phyloP scores from a whole-genome alignment of 805 yeast genomes.

The Saturnispora ahearnii region DNA sequence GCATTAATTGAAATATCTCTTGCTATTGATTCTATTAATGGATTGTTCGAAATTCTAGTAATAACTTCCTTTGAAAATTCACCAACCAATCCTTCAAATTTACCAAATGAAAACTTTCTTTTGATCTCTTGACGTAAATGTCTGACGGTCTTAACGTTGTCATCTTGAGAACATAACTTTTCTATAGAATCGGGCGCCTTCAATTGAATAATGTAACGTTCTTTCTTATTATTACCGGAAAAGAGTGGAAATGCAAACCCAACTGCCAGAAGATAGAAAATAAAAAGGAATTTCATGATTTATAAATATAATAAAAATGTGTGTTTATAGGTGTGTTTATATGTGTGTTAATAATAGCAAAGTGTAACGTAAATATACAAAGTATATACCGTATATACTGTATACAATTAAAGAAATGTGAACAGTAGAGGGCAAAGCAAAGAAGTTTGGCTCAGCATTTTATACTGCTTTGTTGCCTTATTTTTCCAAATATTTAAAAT shows the following conservation, averaged over 20 bases:
- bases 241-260: conserved; percentile 7
- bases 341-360: background rate
- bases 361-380: background rate
- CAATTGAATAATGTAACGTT: conserved; percentile 41
- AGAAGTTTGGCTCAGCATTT: conserved; percentile 4
- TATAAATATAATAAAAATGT: background rate
- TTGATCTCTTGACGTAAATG: conserved; percentile 41
- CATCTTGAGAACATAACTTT: conserved; percentile 38
- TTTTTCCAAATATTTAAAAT: background rate
- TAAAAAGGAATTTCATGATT: conserved; percentile 1
- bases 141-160: conserved; percentile 25
- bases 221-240: conserved; percentile 7
- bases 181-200: conserved; percentile 42
- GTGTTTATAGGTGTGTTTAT: background rate
- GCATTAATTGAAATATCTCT: conserved; percentile 58
- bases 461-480: background rate
- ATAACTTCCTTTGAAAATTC: conserved; percentile 41
- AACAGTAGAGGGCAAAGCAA: background rate
- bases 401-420: background rate
- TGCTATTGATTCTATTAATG: conserved; percentile 57
- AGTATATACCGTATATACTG: background rate
- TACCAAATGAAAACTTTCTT: conserved; percentile 55
- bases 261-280: background rate
- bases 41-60: conserved; percentile 43
- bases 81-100: conserved; percentile 63